These are phyloP conservation scores for Biscogniauxia marginata DNA, from an alignment of 2,329 filamentous ascomycete species.

Conservation along the genomic window DNA sequence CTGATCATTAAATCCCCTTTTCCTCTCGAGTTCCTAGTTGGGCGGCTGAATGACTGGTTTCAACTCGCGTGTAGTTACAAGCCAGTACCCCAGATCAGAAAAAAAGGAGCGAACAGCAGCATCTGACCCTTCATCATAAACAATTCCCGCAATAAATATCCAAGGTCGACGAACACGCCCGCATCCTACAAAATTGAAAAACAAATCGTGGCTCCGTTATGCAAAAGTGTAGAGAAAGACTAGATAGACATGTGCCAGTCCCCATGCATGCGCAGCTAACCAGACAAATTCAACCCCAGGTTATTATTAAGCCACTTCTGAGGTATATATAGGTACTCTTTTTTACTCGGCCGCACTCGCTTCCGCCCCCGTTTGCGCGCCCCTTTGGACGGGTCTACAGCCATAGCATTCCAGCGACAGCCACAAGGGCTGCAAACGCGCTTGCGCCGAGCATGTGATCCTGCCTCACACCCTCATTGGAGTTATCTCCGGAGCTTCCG, in stretches of 20 bases:
- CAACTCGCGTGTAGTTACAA: no score
- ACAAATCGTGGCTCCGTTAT: background rate
- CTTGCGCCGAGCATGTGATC: constrained; percentile 31
- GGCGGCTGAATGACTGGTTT: no score
- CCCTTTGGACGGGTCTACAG: constrained; percentile 13
- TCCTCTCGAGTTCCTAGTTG: no score
- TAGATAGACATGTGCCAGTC: background rate
- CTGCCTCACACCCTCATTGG: constrained; percentile 26
- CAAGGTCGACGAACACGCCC: no score
- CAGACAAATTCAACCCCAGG: background rate
- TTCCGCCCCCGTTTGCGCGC: background rate
- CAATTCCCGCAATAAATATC: background rate
- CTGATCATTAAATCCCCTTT: no score
- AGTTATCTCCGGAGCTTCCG: constrained; percentile 6
- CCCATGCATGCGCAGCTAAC: background rate
- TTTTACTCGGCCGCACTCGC: no score
- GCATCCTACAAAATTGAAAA: no score
- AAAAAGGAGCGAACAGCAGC: no score
- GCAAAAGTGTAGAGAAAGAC: background rate
- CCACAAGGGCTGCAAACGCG: constrained; percentile 32
- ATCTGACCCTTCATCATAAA: no score
- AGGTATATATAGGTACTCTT: constrained; percentile 3
- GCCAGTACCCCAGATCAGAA: no score
- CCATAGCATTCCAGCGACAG: constrained; percentile 31
- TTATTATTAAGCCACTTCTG: background rate